Conservation (phyloP, 1,284 basidiomycete genomes). For the Ustilago xerochloae region DNA sequence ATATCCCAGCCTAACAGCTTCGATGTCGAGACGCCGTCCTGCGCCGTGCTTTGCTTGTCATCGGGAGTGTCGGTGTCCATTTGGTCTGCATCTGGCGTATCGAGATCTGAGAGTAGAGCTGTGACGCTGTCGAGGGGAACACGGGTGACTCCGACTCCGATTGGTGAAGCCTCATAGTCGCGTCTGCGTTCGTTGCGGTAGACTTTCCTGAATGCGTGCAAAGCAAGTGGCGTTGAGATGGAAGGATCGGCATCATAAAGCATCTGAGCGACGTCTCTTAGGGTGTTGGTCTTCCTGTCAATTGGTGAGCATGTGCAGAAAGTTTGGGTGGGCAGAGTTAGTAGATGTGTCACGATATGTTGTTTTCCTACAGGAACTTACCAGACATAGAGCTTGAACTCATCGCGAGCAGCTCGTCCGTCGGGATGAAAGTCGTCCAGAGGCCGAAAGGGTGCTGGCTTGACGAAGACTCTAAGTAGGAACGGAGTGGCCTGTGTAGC, state of each 20-base stretch:
- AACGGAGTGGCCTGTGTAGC: conserved; percentile 42
- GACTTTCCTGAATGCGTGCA: conserved; percentile 54
- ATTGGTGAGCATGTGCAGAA: neutral
- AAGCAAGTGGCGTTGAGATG: conserved; percentile 42
- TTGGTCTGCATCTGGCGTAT: conserved; percentile 1
- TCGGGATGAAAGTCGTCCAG: conserved; percentile 42
- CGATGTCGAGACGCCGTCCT: neutral
- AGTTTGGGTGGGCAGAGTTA: too few relatives aligned
- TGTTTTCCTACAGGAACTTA: too few relatives aligned
- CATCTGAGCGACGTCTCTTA: conserved; percentile 55
- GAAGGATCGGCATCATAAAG: conserved; percentile 49
- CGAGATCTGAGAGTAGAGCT: conserved; percentile 28
- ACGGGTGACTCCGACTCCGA: conserved; percentile 52
- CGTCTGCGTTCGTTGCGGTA: conserved; percentile 17
- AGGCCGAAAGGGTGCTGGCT: conserved; percentile 40
- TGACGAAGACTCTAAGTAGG: conserved; percentile 32
- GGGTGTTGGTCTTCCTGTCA: conserved; percentile 56
- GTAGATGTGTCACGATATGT: too few relatives aligned
- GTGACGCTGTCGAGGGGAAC: conserved; percentile 28
- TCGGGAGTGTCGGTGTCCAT: conserved; percentile 16
- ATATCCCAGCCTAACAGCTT: conserved; percentile 20
- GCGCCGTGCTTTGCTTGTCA: neutral
- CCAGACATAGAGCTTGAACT: conserved; percentile 56
- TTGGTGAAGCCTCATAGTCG: conserved; percentile 19
- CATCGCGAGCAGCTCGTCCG: conserved; percentile 18